A percentile compares a stretch with the other conserved stretches of the same genome.
phyloP scores from a whole-genome alignment of 2,329 filamentous ascomycete species.

The Xylariaceae sp. region DNA sequence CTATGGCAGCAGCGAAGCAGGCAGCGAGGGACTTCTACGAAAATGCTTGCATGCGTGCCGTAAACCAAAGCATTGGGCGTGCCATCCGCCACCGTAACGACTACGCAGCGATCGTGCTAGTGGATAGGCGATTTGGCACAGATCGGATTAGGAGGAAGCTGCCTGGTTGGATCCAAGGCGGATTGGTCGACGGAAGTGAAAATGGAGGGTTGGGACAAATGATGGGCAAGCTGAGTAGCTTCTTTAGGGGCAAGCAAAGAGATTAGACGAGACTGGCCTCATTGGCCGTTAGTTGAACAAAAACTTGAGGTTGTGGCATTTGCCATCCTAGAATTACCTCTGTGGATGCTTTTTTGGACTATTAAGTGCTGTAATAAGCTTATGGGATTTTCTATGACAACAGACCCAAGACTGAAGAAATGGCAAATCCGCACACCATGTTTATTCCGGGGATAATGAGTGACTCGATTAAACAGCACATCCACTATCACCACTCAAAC shows the following conservation, averaged over 20 bases:
- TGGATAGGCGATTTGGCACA: slow-evolving; percentile 80
- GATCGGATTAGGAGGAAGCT: slow-evolving; percentile 78
- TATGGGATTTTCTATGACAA: no score
- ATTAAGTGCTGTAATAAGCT: no score
- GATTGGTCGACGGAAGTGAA: slow-evolving; percentile 60
- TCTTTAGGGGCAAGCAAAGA: slow-evolving; percentile 62
- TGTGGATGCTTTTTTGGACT: no score
- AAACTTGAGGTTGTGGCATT: no score
- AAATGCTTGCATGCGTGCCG: slow-evolving; percentile 93
- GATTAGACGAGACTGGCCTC: not conserved
- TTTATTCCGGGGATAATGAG: no score
- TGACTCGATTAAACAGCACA: no score
- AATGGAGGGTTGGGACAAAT: slow-evolving; percentile 60
- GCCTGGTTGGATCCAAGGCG: slow-evolving; percentile 85
- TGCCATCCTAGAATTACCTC: no score
- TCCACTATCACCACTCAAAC: no score
- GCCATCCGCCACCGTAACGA: slow-evolving; percentile 88
- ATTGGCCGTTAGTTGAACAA: no score
- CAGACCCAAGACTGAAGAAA: no score
- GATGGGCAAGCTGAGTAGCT: slow-evolving; percentile 62
- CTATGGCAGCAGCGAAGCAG: slow-evolving; percentile 52
- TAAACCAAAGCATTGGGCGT: slow-evolving; percentile 94
- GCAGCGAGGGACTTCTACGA: slow-evolving; percentile 83
- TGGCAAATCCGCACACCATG: no score
- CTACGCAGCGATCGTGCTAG: slow-evolving; percentile 87